These are phyloP conservation scores for Xylaria hypoxylon DNA, from an alignment of 2,329 filamentous ascomycete species.

Conservation along the genomic window DNA sequence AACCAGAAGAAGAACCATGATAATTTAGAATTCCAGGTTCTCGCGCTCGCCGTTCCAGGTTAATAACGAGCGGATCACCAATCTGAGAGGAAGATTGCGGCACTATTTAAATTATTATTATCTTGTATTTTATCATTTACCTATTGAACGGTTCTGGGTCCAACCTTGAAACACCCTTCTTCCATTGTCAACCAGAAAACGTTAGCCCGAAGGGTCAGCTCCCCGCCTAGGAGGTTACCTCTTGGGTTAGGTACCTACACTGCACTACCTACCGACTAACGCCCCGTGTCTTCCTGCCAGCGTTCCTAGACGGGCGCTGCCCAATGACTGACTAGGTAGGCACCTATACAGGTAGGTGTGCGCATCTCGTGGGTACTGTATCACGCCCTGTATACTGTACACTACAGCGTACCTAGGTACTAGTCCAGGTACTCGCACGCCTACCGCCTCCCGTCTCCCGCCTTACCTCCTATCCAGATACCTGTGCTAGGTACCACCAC, in stretches of 20 bases:
- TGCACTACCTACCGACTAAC: background rate
- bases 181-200: slow-evolving; percentile 7
- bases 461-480: background rate
- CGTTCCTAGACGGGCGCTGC: background rate
- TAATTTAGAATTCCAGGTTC: background rate
- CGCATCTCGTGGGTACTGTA: slow-evolving; percentile 17
- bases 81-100: background rate
- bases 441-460: background rate
- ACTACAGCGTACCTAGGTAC: background rate
- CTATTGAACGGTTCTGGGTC: slow-evolving; percentile 23
- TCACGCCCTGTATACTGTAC: background rate
- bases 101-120: slow-evolving; percentile 2
- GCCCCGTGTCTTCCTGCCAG: slow-evolving; percentile 9
- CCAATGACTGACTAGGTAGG: slow-evolving; percentile 23
- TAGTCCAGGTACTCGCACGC: slow-evolving; percentile 12
- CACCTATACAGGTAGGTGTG: slow-evolving; percentile 10
- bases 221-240: too few species aligned
- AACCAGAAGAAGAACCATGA: background rate
- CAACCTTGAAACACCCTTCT: slow-evolving; percentile 19
- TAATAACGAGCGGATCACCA: slow-evolving; percentile 9
- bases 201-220: background rate
- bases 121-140: slow-evolving; percentile 1
- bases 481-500: too few species aligned
- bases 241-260: slow-evolving; percentile 3
- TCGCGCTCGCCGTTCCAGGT: background rate